Evolutionary conservation across 2,329 filamentous ascomycete genomes (phyloP).

Genomic region (Aureobasidium sp.): DNA sequence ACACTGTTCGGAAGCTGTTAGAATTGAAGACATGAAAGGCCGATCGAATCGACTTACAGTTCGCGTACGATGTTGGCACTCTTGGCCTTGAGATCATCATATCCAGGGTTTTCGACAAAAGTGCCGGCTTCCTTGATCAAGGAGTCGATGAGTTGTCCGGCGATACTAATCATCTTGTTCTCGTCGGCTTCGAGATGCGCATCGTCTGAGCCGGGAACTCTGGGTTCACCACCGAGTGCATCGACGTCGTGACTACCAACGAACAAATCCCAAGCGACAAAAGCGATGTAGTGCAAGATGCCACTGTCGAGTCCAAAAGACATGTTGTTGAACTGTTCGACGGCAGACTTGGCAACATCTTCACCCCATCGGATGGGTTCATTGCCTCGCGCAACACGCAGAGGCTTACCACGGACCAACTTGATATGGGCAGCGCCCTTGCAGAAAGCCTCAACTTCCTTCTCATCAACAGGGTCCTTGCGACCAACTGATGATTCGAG

Average conservation of each 20-base stretch:
- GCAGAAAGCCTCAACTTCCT: slow-evolving; percentile 85
- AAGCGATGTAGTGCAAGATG: slow-evolving; percentile 44
- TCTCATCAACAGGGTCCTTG: slow-evolving; percentile 48
- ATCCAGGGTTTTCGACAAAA: slow-evolving; percentile 37
- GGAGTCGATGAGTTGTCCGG: slow-evolving; percentile 35
- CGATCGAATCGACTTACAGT: slow-evolving; percentile 31
- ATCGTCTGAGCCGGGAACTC: slow-evolving; percentile 32
- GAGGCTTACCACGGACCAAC: slow-evolving; percentile 61
- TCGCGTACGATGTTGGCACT: slow-evolving; percentile 36
- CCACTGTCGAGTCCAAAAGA: slow-evolving; percentile 30
- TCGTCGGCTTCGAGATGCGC: slow-evolving; percentile 31
- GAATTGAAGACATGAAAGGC: neutral
- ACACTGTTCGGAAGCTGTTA: slow-evolving; percentile 38
- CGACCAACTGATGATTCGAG: slow-evolving; percentile 46
- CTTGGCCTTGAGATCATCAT: slow-evolving; percentile 31
- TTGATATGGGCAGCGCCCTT: slow-evolving; percentile 93
- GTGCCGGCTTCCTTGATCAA: slow-evolving; percentile 38
- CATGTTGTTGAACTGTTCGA: slow-evolving; percentile 33
- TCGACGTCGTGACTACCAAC: slow-evolving; percentile 35
- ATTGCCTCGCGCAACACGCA: slow-evolving; percentile 43
- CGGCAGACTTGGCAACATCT: slow-evolving; percentile 44
- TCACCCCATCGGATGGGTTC: slow-evolving; percentile 40
- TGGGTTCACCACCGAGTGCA: slow-evolving; percentile 28
- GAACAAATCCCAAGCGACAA: slow-evolving; percentile 45
- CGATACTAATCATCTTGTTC: slow-evolving; percentile 38